phyloP scores from a whole-genome alignment of 345 rosid species.

The Linum usitatissimum region DNA sequence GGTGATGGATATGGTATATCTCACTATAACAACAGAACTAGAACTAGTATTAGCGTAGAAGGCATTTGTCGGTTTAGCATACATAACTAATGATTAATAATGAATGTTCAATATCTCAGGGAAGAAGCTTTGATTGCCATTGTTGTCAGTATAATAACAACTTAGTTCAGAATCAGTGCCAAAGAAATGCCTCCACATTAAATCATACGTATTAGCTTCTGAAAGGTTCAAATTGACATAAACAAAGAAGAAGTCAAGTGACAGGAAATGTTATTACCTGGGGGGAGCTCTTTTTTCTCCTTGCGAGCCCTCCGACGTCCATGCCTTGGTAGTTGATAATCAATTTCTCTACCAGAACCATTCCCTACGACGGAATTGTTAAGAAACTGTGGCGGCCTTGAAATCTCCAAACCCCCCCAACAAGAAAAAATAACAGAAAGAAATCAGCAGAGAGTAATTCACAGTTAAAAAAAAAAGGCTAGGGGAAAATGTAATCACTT shows the following conservation, averaged over 20 bases:
- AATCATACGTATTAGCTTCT: not conserved
- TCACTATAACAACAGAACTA: no score
- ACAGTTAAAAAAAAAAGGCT: not conserved
- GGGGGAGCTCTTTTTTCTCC: conserved; percentile 55
- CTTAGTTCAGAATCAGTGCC: not conserved
- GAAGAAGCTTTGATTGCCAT: not conserved
- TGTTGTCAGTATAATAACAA: not conserved
- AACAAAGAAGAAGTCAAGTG: not conserved
- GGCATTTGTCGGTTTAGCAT: not conserved
- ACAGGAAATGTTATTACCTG: conserved; percentile 37
- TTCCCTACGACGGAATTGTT: conserved; percentile 48
- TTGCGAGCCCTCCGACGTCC: conserved; percentile 36
- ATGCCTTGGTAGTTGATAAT: conserved; percentile 31
- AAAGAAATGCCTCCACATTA: not conserved
- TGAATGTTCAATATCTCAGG: not conserved
- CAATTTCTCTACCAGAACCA: conserved; percentile 29
- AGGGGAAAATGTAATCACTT: conserved; percentile 27
- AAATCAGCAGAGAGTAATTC: not conserved
- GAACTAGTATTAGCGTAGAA: not conserved
- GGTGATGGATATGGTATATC: no score
- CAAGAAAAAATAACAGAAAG: conserved; percentile 6
- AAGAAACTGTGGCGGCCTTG: conserved; percentile 86
- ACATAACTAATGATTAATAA: no score
- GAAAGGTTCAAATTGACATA: not conserved
- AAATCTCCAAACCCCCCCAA: conserved; percentile 40